Conservation (phyloP, 2,329 filamentous ascomycete genomes). For the Calycina marina region DNA sequence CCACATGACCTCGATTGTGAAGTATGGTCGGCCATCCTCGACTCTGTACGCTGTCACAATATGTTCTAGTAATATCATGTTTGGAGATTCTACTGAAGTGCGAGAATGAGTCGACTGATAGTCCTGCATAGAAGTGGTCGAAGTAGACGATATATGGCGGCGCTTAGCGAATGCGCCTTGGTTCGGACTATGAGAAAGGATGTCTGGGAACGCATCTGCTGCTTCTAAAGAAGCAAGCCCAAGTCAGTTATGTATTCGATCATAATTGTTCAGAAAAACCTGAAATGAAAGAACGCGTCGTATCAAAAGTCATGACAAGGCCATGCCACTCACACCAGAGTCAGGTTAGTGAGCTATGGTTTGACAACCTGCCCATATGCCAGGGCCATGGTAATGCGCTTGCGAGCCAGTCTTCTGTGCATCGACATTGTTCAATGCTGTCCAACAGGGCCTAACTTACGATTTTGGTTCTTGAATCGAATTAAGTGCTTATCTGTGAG, state of each 20-base stretch:
- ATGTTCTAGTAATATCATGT: conserved; percentile 43
- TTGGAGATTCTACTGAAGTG: conserved; percentile 36
- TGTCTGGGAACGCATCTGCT: conserved; percentile 43
- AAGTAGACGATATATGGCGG: conserved; percentile 42
- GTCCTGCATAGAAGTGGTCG: conserved; percentile 46
- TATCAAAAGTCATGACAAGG: too few relatives aligned
- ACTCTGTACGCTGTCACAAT: conserved; percentile 53
- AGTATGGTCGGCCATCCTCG: conserved; percentile 52
- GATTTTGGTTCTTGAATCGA: conserved; percentile 52
- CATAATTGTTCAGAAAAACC: too few relatives aligned
- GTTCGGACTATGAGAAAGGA: conserved; percentile 25
- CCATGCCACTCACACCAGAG: too few relatives aligned
- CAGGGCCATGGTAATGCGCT: too few relatives aligned
- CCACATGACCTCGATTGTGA: conserved; percentile 52
- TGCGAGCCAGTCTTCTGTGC: too few relatives aligned
- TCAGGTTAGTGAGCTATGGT: too few relatives aligned
- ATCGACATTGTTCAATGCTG: too few relatives aligned
- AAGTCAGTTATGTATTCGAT: not conserved
- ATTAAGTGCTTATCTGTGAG: conserved; percentile 54
- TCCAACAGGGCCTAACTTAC: too few relatives aligned
- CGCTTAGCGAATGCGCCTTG: conserved; percentile 27
- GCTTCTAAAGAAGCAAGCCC: conserved; percentile 26
- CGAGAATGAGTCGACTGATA: conserved; percentile 34
- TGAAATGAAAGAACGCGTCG: too few relatives aligned
- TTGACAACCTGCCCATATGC: too few relatives aligned